phyloP scores from a whole-genome alignment of 1,139 yeast species.

The Protomyces macrosporus region DNA sequence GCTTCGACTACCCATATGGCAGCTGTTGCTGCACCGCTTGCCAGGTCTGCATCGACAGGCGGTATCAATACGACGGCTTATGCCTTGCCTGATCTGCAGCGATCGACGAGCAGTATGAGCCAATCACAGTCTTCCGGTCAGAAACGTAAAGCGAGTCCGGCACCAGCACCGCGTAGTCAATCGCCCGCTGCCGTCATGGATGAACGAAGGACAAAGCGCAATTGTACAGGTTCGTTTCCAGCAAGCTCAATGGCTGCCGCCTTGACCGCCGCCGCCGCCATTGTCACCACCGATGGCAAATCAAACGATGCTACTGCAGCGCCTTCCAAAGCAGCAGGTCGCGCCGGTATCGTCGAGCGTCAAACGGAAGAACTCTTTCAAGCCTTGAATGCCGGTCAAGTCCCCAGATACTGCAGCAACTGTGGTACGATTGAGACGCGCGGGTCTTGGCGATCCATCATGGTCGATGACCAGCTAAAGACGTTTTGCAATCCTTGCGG shows the following conservation, averaged over 20 bases:
- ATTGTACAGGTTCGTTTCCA: background rate
- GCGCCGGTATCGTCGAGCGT: background rate
- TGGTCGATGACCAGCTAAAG: conserved; percentile 3
- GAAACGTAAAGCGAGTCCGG: background rate
- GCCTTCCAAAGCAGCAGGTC: background rate
- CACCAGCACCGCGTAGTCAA: no score
- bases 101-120: background rate
- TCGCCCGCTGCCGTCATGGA: no score
- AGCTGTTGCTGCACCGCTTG: background rate
- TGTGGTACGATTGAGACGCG: conserved; percentile 19
- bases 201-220: background rate
- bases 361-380: conserved; percentile 4
- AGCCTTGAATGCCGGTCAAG: conserved; percentile 10
- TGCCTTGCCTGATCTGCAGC: background rate
- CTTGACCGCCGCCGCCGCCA: background rate
- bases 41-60: background rate
- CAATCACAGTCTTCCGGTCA: background rate
- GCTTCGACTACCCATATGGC: background rate
- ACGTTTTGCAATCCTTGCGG: conserved; percentile 42
- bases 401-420: conserved; percentile 13
- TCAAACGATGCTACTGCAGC: background rate
- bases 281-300: background rate
- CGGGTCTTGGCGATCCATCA: conserved; percentile 13
- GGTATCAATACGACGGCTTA: background rate
- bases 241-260: background rate